A percentile compares a stretch with the other conserved stretches of the same genome.
Conservation (phyloP, 2,329 filamentous ascomycete genomes). For the Intubia oerlemansii region DNA sequence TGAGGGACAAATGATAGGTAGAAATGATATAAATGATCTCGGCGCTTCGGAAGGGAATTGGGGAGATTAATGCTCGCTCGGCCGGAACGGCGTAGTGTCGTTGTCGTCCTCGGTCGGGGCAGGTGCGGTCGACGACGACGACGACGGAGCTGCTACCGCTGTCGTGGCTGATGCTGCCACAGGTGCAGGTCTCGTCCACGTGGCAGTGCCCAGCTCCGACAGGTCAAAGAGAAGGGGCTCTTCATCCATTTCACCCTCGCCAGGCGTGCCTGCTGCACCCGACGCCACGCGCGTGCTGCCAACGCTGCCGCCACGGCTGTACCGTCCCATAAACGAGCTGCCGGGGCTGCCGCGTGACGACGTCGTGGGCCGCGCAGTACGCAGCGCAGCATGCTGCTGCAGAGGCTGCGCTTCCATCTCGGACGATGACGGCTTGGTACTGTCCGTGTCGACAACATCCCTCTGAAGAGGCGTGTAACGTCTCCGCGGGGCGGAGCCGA, state of each 20-base stretch:
- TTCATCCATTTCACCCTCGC: too few species aligned
- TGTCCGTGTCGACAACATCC: too few species aligned
- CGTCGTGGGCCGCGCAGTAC: constrained; percentile 17
- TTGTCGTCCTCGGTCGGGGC: too few species aligned
- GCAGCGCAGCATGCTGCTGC: constrained; percentile 8
- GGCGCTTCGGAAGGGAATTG: too few species aligned
- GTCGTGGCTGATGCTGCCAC: background rate
- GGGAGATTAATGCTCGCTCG: too few species aligned
- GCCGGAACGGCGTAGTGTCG: too few species aligned
- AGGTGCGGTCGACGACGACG: too few species aligned
- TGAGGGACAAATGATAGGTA: too few species aligned
- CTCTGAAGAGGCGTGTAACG: constrained; percentile 4
- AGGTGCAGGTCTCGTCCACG: constrained; percentile 26
- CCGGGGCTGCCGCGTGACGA: constrained; percentile 24
- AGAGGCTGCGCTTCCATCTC: constrained; percentile 1
- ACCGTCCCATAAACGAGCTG: constrained; percentile 14
- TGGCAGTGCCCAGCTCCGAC: constrained; percentile 45
- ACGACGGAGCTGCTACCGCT: too few species aligned
- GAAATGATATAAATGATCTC: too few species aligned
- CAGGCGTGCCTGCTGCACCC: constrained; percentile 14
- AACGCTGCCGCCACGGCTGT: constrained; percentile 13
- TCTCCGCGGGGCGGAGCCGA: constrained; percentile 4
- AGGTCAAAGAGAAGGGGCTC: constrained; percentile 54
- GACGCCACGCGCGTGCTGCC: constrained; percentile 16
- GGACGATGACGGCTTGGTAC: background rate